Evolutionary conservation across 139 green algal species (phyloP), one percentile per base, ranked within the genome.

Genomic region (Yamagishiella unicocca): DNA sequence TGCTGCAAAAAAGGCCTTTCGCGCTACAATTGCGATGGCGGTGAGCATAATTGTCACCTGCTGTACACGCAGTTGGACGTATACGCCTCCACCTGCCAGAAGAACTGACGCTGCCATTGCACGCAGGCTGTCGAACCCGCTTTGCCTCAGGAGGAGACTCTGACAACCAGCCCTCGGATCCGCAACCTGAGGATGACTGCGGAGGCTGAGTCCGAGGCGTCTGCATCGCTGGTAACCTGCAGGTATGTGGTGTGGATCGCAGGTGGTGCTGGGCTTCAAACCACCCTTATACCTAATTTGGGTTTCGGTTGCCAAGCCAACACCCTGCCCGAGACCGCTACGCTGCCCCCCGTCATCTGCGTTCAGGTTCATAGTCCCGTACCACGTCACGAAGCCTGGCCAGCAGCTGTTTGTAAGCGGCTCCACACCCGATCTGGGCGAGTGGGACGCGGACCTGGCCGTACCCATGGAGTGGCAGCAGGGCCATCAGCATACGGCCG

Each of bases 361-460:
- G n/a, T n/a, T 37, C n/a, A 78, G 67, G 46, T 66, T 90, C n/a
- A 17, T 87, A 0, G 87, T 90, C 2, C 87, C 87, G 7, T 43
- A 90, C 37, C 71, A 80, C 31, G 53, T 80, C 37, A 90, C 87
- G 1, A 70, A 78, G 37, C 87, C 79, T 10, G 79, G 87, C 21
- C 87, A 90, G 68, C 75, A 87, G 66, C 67, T 90, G 24, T 70
- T 68, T 21, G 42, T 90, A 2, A 54, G 46, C 2, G 87, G 87
- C 70, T 61, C n/a, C n/a, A 46, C 12, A 0, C 79, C 79, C 2
- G 87, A 77, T 43, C 80, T 90, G 70, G 87, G 87, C 24, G 37
- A 27, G 6, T 90, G 87, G 87, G 87, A 90, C 8, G 12, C 87
- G 5, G 25, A 27, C 4, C 79, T 55, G n/a, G 87, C 42, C 8